Percentiles rank a stretch among this genome's conserved stretches.
Evolutionary conservation across 768 basidiomycete species (phyloP).

Genomic region (Cyclocybe cylindracea): DNA sequence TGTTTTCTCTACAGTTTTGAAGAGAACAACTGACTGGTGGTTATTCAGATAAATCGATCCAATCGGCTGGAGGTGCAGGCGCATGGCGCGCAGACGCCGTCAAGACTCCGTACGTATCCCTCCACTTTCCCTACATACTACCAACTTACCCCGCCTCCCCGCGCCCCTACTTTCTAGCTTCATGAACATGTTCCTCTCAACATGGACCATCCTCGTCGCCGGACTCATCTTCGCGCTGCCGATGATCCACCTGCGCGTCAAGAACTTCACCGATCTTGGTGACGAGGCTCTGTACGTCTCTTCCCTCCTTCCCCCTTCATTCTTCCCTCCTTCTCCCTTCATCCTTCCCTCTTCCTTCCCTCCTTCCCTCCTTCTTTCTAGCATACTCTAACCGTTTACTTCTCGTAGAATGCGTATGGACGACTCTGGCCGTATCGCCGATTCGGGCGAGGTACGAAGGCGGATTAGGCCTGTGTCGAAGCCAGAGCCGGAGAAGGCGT

Average conservation of each 20-base stretch:
- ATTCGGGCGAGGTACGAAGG: too few species aligned
- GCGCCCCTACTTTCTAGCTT: slow-evolving; percentile 45
- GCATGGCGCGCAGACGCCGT: slow-evolving; percentile 72
- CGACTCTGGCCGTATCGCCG: too few species aligned
- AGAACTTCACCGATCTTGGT: slow-evolving; percentile 52
- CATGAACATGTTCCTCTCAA: slow-evolving; percentile 74
- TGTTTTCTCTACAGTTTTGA: not conserved
- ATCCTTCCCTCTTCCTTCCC: too few species aligned
- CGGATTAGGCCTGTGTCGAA: too few species aligned
- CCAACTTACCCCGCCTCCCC: not conserved
- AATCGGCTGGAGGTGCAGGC: slow-evolving; percentile 76
- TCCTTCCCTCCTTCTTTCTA: too few species aligned
- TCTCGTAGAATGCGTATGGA: too few species aligned
- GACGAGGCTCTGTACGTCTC: slow-evolving; percentile 54
- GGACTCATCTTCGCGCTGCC: slow-evolving; percentile 70
- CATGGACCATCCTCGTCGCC: slow-evolving; percentile 69
- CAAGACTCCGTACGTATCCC: slow-evolving; percentile 51
- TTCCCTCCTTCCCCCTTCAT: not conserved
- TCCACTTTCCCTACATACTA: not conserved
- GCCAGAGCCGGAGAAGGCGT: too few species aligned
- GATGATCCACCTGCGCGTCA: slow-evolving; percentile 74
- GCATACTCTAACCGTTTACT: too few species aligned
- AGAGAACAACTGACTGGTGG: not conserved
- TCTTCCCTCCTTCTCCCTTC: too few species aligned
- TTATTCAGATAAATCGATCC: slow-evolving; percentile 52